Base-by-base conservation (phyloP, 2,329 filamentous ascomycete genomes). In the Colletotrichum sp. region DNA sequence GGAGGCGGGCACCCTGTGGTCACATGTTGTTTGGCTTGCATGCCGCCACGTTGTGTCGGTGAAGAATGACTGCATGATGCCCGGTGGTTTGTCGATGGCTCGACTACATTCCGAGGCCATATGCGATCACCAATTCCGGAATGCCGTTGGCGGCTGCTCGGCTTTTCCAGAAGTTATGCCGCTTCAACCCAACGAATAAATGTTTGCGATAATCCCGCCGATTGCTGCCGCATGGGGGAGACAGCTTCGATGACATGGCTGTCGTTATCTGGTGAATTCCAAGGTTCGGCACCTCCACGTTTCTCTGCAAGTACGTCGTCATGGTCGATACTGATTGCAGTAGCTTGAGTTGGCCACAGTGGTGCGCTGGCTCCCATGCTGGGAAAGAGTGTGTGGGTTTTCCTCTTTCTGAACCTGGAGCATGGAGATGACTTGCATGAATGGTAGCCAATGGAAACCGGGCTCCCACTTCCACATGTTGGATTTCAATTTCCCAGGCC, bases 31-130 rank as follows among this genome's bases (percentile, higher is more conserved):
- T 63, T 72, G 68, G 69, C 26, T 34, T 55, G 38, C 32, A 67
- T 55, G 63, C 30, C 30, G 62, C 69, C 73, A 74, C 69, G 62
- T 74, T 66, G 6, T 61, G 32, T 56, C 69, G 73, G 62, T 67
- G 61, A 74, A 72, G 38, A 74, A 72, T 67, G 73, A 63, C 69
- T 74, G 73, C 73, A 74, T 74, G 62, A 12, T 21, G 34, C 62
- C 3, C 16, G 62, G 32, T 48, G 13, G 13, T 4, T 52, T 13
- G 5, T 52, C n/a, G 43, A 56, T 10, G 32, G 8, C 10, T 61
- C 16, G 32, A 72, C 10, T 12, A 18, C 7, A 21, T 66, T 62
- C 28, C 55, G 32, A 21, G 61, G 34, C n/a, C 26, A 16, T 43
- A 36, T 18, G 38, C 14, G 14, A 38, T 21, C 14, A 10, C 30